phyloP scores from a whole-genome alignment of 1,139 yeast genomes.

The Debaryomyces fabryi region DNA sequence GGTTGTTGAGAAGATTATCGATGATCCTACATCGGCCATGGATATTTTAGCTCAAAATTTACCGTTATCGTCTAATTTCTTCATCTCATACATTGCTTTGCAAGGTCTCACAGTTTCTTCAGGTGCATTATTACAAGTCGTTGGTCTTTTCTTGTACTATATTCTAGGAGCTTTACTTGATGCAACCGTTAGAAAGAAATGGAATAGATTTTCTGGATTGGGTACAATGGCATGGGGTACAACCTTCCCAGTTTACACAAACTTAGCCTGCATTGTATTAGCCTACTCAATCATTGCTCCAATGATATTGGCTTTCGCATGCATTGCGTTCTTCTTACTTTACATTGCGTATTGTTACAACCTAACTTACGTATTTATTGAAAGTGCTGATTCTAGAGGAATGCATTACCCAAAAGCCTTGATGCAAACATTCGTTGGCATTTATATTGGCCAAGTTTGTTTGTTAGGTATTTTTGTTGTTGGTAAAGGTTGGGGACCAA shows the following conservation, averaged over 20 bases:
- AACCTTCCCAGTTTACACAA: constrained; percentile 79
- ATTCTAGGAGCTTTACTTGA: constrained; percentile 72
- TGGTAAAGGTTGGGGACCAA: constrained; percentile 95
- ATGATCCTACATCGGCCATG: constrained; percentile 71
- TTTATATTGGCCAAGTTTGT: constrained; percentile 85
- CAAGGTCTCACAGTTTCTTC: constrained; percentile 87
- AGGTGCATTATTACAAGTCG: constrained; percentile 78
- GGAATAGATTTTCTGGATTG: constrained; percentile 67
- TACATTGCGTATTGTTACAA: constrained; percentile 83
- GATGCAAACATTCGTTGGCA: constrained; percentile 84
- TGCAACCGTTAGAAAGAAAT: constrained; percentile 83
- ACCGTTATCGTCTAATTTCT: constrained; percentile 90
- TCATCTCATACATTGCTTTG: constrained; percentile 67
- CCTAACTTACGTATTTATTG: constrained; percentile 66
- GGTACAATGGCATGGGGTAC: constrained; percentile 84
- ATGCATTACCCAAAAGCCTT: constrained; percentile 84
- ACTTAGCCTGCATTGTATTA: constrained; percentile 76
- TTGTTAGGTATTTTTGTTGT: constrained; percentile 83
- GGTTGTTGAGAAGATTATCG: constrained; percentile 66
- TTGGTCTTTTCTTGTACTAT: constrained; percentile 69
- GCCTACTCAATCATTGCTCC: constrained; percentile 87
- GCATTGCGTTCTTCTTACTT: constrained; percentile 66
- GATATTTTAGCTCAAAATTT: constrained; percentile 66
- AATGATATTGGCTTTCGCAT: constrained; percentile 63
- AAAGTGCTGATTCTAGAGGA: constrained; percentile 76